Base-by-base conservation (phyloP, 495 filamentous ascomycete genomes). In the Penicillium lagena region DNA sequence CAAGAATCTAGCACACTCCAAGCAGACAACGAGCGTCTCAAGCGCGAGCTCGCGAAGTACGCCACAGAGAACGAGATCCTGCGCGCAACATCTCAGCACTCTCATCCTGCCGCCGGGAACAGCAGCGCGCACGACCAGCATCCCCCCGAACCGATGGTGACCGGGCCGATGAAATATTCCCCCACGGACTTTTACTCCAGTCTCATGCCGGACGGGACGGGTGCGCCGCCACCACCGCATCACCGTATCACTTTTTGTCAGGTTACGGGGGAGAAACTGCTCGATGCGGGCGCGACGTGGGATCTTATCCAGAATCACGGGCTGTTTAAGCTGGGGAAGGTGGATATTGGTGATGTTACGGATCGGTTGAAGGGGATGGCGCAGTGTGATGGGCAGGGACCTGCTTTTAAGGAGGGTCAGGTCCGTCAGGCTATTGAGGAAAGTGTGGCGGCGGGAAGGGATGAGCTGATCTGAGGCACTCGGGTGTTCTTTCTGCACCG, bases 11-110 rank as follows among this genome's bases (percentile, higher is more conserved):
- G 60, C 12, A 66, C 64, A 14, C 59, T 86, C 0, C 66, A 73
- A 47, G 76, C 79, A 29, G 89, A 94, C 58, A 95, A 95, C 58
- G 87, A 90, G 64, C 86, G 85, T 12, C 71, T 96, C 7, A 87
- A 84, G 71, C 83, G 83, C 11, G 85, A 90, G 54, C 71, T 95
- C 12, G 86, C 90, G 43, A 80, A 81, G 53, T 82, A 85, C 42
- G 77, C 77, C 42, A 93, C 87, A 28, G 90, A 98, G 63, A 96
- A 96, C 62, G 89, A 96, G 68, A 91, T 96, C 42, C 70, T 98
- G 15, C 85, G 88, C n/a, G 87, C 87, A 7, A 90, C 86, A 12
- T 76, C 80, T 35, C 47, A 40, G 31, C 50, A 39, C 37, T 40
- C 8, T 37, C 54, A 40, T 48, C 44, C 36, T 40, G 58, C 22